phyloP scores from a whole-genome alignment of 305 asterid species.

The Solanum hybrid region DNA sequence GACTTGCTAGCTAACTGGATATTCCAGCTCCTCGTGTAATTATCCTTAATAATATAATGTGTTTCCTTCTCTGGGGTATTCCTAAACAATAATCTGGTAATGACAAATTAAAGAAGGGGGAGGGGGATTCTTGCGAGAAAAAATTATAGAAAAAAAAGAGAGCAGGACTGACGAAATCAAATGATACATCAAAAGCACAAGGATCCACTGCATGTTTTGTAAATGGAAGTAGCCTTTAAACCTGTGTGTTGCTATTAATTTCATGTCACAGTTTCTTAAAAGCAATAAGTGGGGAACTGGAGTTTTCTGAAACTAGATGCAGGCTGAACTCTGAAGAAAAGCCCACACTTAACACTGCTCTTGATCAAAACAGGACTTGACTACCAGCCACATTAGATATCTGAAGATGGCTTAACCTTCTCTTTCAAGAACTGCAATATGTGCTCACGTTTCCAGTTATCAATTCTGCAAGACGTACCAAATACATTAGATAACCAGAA shows the following conservation, averaged over 20 bases:
- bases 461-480: conserved; percentile 34
- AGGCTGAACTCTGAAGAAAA: not conserved
- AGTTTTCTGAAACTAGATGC: not conserved
- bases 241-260: not conserved
- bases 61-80: no score
- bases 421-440: conserved; percentile 57
- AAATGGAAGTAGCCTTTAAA: not conserved
- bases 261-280: not conserved
- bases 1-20: no score
- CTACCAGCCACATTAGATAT: conserved; percentile 10
- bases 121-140: no score
- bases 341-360: not conserved
- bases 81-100: no score
- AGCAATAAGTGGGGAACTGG: not conserved
- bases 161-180: no score
- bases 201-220: not conserved
- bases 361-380: not conserved
- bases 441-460: conserved; percentile 80
- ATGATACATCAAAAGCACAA: not conserved
- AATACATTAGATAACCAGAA: not conserved
- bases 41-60: no score
- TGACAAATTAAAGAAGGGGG: no score
- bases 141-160: no score
- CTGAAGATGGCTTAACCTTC: conserved; percentile 49
- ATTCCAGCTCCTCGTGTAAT: no score